These are phyloP conservation scores for Septoria linicola DNA, from an alignment of 2,329 filamentous ascomycete genomes.

Conservation along the genomic window DNA sequence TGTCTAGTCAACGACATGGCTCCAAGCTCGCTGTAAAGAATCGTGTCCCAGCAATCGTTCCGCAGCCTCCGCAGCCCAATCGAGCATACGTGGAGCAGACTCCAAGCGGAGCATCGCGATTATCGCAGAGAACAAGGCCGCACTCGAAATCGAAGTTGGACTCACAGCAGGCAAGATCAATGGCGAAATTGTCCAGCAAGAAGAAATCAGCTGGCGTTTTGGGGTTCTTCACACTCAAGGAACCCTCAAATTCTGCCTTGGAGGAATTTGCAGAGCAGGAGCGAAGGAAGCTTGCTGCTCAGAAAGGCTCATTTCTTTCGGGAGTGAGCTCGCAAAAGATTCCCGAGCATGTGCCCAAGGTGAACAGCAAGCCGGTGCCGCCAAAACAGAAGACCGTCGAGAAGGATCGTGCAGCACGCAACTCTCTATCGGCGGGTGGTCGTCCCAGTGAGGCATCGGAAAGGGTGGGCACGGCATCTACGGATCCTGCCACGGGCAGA, in stretches of 20 bases:
- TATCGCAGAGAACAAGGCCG: neutral
- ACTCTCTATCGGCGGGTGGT: neutral
- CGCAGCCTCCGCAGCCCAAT: conserved; percentile 13
- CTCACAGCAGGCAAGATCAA: neutral
- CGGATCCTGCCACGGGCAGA: neutral
- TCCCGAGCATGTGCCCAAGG: conserved; percentile 51
- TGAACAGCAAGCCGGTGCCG: conserved; percentile 52
- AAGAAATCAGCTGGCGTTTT: conserved; percentile 43
- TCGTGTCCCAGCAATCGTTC: neutral
- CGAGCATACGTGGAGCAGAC: neutral
- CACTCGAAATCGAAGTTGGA: conserved; percentile 1
- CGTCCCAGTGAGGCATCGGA: neutral
- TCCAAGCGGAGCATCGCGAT: neutral
- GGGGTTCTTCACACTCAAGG: conserved; percentile 50
- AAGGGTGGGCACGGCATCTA: neutral
- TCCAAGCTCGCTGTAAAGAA: no score
- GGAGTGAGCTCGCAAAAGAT: conserved; percentile 48
- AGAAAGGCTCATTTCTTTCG: conserved; percentile 39
- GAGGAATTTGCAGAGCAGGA: conserved; percentile 46
- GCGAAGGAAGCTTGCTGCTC: conserved; percentile 33
- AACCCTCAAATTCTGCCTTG: conserved; percentile 50
- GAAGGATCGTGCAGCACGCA: neutral
- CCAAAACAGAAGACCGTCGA: conserved; percentile 36
- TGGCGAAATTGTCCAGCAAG: conserved; percentile 24
- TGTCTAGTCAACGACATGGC: no score